Evolutionary conservation across 164 flowering plant genomes (phyloP).

Genomic region (Sedum album): DNA sequence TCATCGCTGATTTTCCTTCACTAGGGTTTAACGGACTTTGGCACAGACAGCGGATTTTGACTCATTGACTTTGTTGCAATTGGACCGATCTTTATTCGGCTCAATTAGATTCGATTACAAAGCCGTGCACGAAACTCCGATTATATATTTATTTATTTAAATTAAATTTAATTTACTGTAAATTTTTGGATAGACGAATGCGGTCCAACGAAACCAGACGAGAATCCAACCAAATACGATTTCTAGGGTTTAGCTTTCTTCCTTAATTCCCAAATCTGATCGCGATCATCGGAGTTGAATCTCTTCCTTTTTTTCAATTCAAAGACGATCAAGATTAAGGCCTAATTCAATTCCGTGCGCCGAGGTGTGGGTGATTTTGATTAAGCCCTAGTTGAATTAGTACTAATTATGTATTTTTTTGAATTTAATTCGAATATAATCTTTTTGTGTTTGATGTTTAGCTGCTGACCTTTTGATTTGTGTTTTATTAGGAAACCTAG

Average conservation of each 20-base stretch:
- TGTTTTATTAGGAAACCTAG: not conserved
- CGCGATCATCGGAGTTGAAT: too few species aligned
- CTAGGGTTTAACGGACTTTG: not conserved
- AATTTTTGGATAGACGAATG: not conserved
- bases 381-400: not conserved
- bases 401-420: too few species aligned
- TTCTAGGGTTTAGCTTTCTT: too few species aligned
- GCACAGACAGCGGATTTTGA: too few species aligned
- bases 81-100: not conserved
- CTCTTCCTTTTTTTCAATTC: too few species aligned
- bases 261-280: not conserved
- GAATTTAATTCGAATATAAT: too few species aligned
- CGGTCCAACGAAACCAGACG: too few species aligned
- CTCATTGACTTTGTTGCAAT: too few species aligned
- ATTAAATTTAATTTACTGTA: too few species aligned
- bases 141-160: too few species aligned
- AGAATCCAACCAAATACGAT: too few species aligned
- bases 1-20: not conserved
- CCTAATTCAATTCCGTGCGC: not conserved
- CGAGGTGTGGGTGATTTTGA: not conserved
- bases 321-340: too few species aligned
- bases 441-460: not conserved
- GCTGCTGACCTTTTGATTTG: not conserved
- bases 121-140: not conserved
- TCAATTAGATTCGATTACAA: not conserved